Conservation (phyloP, 345 rosid species). For the Eucalyptus regnans region DNA sequence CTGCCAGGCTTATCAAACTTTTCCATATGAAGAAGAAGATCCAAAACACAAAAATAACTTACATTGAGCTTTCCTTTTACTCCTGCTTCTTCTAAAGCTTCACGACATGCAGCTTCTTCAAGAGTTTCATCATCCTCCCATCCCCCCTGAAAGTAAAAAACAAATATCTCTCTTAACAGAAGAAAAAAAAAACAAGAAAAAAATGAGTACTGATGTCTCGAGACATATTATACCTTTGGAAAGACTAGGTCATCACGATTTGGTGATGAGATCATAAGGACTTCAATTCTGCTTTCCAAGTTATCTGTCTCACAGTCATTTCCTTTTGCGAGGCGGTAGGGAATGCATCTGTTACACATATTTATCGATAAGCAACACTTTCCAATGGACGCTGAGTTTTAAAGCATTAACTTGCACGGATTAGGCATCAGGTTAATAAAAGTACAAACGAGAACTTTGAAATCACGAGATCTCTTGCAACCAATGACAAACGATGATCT, state of each 20-base stretch:
- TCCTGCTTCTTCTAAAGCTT: constrained; percentile 95
- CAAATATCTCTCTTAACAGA: background rate
- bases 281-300: constrained; percentile 27
- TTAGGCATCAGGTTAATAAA: background rate
- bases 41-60: background rate
- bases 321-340: constrained; percentile 38
- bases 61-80: constrained; percentile 70
- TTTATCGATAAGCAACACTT: background rate
- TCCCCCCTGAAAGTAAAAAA: constrained; percentile 52
- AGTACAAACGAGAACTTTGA: background rate
- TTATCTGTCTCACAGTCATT: constrained; percentile 16
- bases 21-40: background rate
- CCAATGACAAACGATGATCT: background rate
- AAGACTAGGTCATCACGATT: constrained; percentile 73
- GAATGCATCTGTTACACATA: constrained; percentile 52
- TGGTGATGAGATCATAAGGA: constrained; percentile 89
- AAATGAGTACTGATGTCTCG: background rate
- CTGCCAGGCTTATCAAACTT: background rate
- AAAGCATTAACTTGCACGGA: background rate
- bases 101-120: constrained; percentile 81
- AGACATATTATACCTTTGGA: constrained; percentile 47
- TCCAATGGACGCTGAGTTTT: background rate
- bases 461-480: background rate
- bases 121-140: constrained; percentile 97
- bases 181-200: background rate